phyloP scores from a whole-genome alignment of 768 basidiomycete species.

The Lactarius trivialis region DNA sequence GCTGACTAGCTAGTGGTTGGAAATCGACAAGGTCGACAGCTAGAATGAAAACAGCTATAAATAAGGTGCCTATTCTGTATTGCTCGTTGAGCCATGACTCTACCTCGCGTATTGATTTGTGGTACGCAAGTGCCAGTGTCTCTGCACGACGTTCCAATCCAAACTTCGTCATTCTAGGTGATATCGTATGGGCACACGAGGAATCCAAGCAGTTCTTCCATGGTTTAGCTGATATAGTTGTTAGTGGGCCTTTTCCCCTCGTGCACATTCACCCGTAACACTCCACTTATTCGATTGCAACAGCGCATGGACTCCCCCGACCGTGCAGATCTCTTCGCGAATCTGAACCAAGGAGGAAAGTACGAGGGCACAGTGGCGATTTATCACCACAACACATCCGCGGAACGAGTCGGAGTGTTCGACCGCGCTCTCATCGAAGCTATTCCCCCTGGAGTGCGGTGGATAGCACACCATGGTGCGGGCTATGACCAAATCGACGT shows the following conservation, averaged over 20 bases:
- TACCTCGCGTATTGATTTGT: constrained; percentile 31
- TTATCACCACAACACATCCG: constrained; percentile 69
- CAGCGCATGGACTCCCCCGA: constrained; percentile 52
- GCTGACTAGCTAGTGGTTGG: too few species aligned
- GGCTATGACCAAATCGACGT: constrained; percentile 90
- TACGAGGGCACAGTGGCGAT: constrained; percentile 70
- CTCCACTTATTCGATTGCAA: neutral
- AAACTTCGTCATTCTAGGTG: constrained; percentile 35
- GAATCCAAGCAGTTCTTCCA: constrained; percentile 61
- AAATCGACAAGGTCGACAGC: too few species aligned
- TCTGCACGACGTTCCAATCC: neutral
- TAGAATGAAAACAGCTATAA: too few species aligned
- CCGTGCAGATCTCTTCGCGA: constrained; percentile 63
- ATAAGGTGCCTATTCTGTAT: too few species aligned
- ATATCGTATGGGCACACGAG: constrained; percentile 76
- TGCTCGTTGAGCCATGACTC: constrained; percentile 3
- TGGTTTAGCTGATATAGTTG: constrained; percentile 67
- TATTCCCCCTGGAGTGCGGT: constrained; percentile 62
- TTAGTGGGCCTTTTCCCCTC: constrained; percentile 35
- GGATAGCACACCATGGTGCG: constrained; percentile 90
- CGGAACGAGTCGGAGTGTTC: constrained; percentile 62
- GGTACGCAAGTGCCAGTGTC: constrained; percentile 25
- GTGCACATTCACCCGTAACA: neutral
- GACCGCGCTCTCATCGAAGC: constrained; percentile 71
- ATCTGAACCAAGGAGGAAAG: constrained; percentile 58